phyloP scores from a whole-genome alignment of 1,284 basidiomycete species.

The Rhizoctonia solani region DNA sequence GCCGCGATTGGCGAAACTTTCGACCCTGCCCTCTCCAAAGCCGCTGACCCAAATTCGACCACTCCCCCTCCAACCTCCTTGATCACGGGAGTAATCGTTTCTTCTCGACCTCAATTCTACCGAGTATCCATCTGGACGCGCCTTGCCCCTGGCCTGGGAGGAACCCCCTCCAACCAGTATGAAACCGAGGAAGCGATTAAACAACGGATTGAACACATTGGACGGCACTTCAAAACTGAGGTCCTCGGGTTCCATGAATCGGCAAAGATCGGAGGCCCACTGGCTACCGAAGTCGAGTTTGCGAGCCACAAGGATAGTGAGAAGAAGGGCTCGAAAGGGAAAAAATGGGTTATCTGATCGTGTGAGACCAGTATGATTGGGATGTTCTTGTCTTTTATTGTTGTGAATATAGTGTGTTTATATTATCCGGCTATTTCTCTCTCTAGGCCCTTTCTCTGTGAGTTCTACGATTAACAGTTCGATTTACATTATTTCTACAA shows the following conservation, averaged over 20 bases:
- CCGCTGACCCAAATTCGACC: conserved; percentile 53
- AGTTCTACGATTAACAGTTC: too few species aligned
- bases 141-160: conserved; percentile 54
- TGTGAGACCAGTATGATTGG: conserved; percentile 38
- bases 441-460: background rate
- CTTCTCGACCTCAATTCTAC: conserved; percentile 93
- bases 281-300: conserved; percentile 93
- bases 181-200: conserved; percentile 62
- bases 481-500: too few species aligned
- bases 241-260: conserved; percentile 81
- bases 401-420: conserved; percentile 25
- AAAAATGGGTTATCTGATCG: conserved; percentile 74
- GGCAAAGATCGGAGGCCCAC: conserved; percentile 75
- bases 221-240: conserved; percentile 85
- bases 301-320: conserved; percentile 93
- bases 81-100: conserved; percentile 95
- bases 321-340: conserved; percentile 85
- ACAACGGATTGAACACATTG: conserved; percentile 73
- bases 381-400: conserved; percentile 37
- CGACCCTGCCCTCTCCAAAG: conserved; percentile 64
- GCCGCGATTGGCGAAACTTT: conserved; percentile 97
- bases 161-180: conserved; percentile 26
- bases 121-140: conserved; percentile 97
- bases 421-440: conserved; percentile 2
- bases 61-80: conserved; percentile 63